Percentiles rank a stretch among this genome's conserved stretches.
phyloP scores from a whole-genome alignment of 169 alveolate genomes.

The Cryptosporidium andersoni region DNA sequence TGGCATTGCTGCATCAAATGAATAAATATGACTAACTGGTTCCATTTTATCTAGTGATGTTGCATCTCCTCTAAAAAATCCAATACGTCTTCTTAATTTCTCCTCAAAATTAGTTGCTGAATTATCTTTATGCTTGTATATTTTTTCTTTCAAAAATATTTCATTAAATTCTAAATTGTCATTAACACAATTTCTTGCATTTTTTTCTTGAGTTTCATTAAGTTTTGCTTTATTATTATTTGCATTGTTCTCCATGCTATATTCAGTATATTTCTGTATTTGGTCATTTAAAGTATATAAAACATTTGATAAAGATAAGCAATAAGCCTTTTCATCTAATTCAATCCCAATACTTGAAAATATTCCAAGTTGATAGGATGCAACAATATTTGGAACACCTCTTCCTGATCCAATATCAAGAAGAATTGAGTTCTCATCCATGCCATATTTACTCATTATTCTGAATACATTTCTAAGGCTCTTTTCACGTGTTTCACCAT shows the following conservation, averaged over 20 bases:
- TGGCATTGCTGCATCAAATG: conserved; percentile 88
- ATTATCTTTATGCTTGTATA: neutral
- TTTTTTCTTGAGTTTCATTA: conserved; percentile 42
- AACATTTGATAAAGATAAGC: conserved; percentile 55
- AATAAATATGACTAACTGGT: conserved; percentile 86
- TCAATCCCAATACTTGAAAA: conserved; percentile 80
- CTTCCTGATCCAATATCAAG: conserved; percentile 86
- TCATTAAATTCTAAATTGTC: conserved; percentile 29
- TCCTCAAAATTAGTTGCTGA: too few species aligned
- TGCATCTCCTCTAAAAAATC: conserved; percentile 84
- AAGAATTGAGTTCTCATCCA: conserved; percentile 80
- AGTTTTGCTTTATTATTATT: neutral
- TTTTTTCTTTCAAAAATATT: conserved; percentile 10
- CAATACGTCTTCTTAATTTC: conserved; percentile 47
- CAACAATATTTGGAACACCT: conserved; percentile 83
- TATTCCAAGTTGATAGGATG: conserved; percentile 70
- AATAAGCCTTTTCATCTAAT: conserved; percentile 61
- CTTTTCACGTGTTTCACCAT: conserved; percentile 82
- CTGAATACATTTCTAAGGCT: conserved; percentile 76
- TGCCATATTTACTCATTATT: conserved; percentile 79
- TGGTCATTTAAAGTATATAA: conserved; percentile 1
- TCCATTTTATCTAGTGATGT: conserved; percentile 80
- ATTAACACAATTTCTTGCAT: conserved; percentile 61
- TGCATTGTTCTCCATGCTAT: neutral
- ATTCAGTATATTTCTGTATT: neutral